phyloP scores from a whole-genome alignment of 78 protist species.

The Dictyostelium brefeldianum region DNA sequence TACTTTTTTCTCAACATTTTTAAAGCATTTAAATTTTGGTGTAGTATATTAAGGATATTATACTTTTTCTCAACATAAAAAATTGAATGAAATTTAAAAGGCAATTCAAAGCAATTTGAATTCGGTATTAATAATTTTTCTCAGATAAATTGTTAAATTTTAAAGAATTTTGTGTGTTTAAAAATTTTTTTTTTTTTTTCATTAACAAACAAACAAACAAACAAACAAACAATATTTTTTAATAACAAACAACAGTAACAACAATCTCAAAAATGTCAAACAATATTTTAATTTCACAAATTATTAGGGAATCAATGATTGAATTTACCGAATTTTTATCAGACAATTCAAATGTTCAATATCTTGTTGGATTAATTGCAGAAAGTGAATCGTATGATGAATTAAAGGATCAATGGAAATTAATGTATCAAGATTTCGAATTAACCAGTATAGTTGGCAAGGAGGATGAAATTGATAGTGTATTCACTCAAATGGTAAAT shows the following conservation, averaged over 20 bases:
- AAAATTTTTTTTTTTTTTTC: not conserved
- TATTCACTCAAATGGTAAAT: not conserved
- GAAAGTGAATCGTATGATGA: slow-evolving; percentile 62
- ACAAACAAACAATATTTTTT: not conserved
- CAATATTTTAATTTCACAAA: slow-evolving; percentile 4
- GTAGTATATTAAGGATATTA: no score
- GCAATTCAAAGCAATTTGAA: no score
- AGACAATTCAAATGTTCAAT: slow-evolving; percentile 15
- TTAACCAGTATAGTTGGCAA: not conserved
- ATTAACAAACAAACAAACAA: not conserved
- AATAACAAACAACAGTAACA: not conserved
- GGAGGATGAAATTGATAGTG: not conserved
- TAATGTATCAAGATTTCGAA: slow-evolving; percentile 28
- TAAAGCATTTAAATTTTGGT: no score
- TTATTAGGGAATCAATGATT: slow-evolving; percentile 31
- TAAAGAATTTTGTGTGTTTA: no score
- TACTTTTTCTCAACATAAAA: no score
- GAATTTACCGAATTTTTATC: slow-evolving; percentile 4
- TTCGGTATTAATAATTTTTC: no score
- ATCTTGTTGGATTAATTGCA: slow-evolving; percentile 35
- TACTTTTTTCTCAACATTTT: no score
- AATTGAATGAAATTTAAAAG: no score
- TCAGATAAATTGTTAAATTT: no score
- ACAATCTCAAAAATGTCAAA: not conserved
- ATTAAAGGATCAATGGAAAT: slow-evolving; percentile 2